Conservation (phyloP, 108 stramenopile species). For the Cyclotella kingstonii region DNA sequence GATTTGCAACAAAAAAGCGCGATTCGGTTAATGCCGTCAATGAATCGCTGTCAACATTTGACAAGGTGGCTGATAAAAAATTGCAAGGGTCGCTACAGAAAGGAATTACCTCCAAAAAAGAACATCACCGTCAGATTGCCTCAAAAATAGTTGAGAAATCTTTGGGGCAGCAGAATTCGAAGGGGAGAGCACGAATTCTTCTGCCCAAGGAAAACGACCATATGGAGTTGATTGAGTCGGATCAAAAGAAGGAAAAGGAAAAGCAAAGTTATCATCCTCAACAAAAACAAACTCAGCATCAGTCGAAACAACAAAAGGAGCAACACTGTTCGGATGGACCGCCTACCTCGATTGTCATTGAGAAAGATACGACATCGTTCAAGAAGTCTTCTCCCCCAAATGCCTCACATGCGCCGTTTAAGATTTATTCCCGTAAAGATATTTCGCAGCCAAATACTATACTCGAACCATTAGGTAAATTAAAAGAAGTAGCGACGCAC, state of each 20-base stretch:
- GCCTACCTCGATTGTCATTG: conserved; percentile 9
- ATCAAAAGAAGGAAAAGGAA: conserved; percentile 44
- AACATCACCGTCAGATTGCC: conserved; percentile 42
- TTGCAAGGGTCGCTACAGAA: conserved; percentile 7
- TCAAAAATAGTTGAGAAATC: conserved; percentile 61
- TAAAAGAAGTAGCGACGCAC: background rate
- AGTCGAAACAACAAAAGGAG: conserved; percentile 3
- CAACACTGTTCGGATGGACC: conserved; percentile 8
- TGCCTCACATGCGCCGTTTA: conserved; percentile 3
- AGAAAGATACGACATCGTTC: conserved; percentile 1
- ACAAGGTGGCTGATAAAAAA: conserved; percentile 2
- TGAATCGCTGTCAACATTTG: background rate
- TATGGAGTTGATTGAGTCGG: conserved; percentile 55
- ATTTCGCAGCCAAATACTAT: conserved; percentile 11
- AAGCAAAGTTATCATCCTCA: conserved; percentile 12
- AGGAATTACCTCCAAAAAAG: background rate
- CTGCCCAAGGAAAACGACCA: conserved; percentile 51
- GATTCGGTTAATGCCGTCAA: conserved; percentile 1
- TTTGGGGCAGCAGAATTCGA: conserved; percentile 50
- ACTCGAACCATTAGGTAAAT: conserved; percentile 11
- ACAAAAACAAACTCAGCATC: background rate
- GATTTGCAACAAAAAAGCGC: conserved; percentile 3
- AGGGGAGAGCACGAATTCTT: conserved; percentile 53
- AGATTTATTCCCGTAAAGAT: conserved; percentile 18
- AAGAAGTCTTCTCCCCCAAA: conserved; percentile 3